Conservation (phyloP, 164 flowering plant genomes). For the Tetrastigma voinierianum region DNA sequence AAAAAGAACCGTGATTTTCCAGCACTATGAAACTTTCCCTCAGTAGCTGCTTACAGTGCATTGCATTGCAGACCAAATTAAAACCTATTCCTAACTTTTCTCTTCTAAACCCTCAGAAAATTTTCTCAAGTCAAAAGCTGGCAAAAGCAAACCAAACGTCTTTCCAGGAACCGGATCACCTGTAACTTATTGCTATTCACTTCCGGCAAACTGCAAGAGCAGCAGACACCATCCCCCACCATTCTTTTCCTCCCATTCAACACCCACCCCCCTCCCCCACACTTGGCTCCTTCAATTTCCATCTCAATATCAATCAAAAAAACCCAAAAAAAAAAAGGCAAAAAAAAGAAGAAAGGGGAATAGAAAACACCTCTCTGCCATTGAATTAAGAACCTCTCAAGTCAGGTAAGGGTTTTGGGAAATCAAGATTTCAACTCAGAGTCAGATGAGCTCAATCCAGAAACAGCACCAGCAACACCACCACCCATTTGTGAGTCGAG, state of each 20-base stretch:
- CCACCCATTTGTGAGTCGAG: slow-evolving; percentile 14
- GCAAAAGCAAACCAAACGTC: not conserved
- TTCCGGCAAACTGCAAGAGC: slow-evolving; percentile 1
- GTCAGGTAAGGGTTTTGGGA: not conserved
- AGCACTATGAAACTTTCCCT: slow-evolving; percentile 1
- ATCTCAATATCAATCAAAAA: not conserved
- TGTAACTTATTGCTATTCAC: slow-evolving; percentile 4
- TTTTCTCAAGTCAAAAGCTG: not conserved
- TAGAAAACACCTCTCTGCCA: not conserved
- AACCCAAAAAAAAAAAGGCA: not conserved
- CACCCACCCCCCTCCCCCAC: too few relatives aligned
- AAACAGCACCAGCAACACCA: slow-evolving; percentile 14
- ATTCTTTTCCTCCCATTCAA: not conserved
- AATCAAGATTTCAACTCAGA: slow-evolving; percentile 19
- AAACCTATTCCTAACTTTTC: slow-evolving; percentile 3
- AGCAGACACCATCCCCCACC: not conserved
- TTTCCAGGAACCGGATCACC: not conserved
- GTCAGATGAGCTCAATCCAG: slow-evolving; percentile 17
- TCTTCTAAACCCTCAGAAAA: not conserved
- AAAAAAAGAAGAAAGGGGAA: not conserved
- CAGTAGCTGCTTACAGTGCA: slow-evolving; percentile 2
- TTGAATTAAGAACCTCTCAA: not conserved
- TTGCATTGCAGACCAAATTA: not conserved
- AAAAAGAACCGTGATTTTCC: not conserved
- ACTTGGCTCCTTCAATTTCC: not conserved